phyloP scores from a whole-genome alignment of 805 yeast species.

The Priceomyces haplophilus region DNA sequence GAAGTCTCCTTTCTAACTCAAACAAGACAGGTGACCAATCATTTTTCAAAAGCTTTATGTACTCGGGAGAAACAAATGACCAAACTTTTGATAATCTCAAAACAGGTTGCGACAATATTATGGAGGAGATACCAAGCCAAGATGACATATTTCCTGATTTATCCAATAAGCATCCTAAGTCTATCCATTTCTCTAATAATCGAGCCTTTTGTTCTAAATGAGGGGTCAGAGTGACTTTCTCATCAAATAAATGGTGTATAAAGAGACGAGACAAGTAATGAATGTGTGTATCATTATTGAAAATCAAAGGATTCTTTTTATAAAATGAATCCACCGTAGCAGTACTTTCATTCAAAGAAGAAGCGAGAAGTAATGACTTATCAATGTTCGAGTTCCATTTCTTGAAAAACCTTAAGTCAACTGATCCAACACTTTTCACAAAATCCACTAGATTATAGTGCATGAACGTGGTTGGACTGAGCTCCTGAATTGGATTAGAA shows the following conservation, averaged over 20 bases:
- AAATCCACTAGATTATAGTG: conserved; percentile 49
- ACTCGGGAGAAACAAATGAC: conserved; percentile 62
- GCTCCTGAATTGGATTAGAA: conserved; percentile 25
- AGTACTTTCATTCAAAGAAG: conserved; percentile 32
- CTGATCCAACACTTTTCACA: conserved; percentile 61
- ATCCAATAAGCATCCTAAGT: conserved; percentile 74
- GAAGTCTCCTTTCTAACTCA: conserved; percentile 76
- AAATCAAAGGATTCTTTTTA: conserved; percentile 70
- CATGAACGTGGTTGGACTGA: conserved; percentile 49
- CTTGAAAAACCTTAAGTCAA: conserved; percentile 62
- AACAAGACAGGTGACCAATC: conserved; percentile 94
- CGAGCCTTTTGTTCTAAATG: conserved; percentile 52
- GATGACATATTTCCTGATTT: conserved; percentile 87
- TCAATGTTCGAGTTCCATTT: conserved; percentile 81
- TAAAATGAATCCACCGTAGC: conserved; percentile 32
- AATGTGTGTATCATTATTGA: conserved; percentile 60
- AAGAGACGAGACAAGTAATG: conserved; percentile 78
- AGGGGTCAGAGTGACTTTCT: conserved; percentile 23
- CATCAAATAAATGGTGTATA: conserved; percentile 64
- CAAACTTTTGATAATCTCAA: conserved; percentile 72
- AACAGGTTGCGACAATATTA: conserved; percentile 78
- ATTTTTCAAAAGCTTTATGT: conserved; percentile 58
- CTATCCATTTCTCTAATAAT: conserved; percentile 77
- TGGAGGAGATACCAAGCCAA: conserved; percentile 87
- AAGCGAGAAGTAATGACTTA: conserved; percentile 65